Percentiles rank a stretch among this genome's conserved stretches.
These are phyloP conservation scores for Coffea canephora DNA, from an alignment of 257 asterid species.

Conservation along the genomic window DNA sequence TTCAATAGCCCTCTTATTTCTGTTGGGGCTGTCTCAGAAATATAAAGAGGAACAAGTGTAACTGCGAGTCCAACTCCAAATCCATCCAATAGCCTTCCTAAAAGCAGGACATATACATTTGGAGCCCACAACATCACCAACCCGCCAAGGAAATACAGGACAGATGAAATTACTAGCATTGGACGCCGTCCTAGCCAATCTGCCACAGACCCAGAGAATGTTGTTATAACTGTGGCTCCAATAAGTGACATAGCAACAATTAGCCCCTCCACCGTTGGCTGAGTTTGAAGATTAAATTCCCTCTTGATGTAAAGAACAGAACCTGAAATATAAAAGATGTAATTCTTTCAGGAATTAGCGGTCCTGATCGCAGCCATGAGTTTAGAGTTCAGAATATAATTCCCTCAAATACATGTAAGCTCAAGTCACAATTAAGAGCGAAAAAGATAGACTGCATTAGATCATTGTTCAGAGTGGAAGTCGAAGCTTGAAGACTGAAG, in stretches of 20 bases:
- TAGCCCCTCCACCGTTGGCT: conserved; percentile 89
- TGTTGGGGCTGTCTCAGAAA: conserved; percentile 96
- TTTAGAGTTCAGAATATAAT: neutral
- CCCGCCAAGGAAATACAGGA: conserved; percentile 73
- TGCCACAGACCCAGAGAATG: conserved; percentile 77
- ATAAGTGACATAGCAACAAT: conserved; percentile 88
- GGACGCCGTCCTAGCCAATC: conserved; percentile 93
- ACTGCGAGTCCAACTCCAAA: conserved; percentile 91
- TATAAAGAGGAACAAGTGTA: conserved; percentile 86
- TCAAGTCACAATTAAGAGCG: neutral
- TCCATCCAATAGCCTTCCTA: conserved; percentile 91
- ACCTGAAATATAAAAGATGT: conserved; percentile 42
- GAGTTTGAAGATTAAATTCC: conserved; percentile 67
- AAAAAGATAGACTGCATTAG: neutral
- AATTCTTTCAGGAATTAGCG: conserved; percentile 15
- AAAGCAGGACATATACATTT: conserved; percentile 66
- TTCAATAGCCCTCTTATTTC: conserved; percentile 78
- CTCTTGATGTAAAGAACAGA: conserved; percentile 84
- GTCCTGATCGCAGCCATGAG: neutral
- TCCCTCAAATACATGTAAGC: neutral
- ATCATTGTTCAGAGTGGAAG: neutral
- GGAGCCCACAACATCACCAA: conserved; percentile 97
- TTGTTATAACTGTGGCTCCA: conserved; percentile 91
- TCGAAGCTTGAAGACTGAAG: neutral
- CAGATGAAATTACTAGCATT: conserved; percentile 78